Evolutionary conservation across 768 basidiomycete species (phyloP), one percentile per base, ranked within the genome.

Genomic region (Cystofilobasidium capitatum): DNA sequence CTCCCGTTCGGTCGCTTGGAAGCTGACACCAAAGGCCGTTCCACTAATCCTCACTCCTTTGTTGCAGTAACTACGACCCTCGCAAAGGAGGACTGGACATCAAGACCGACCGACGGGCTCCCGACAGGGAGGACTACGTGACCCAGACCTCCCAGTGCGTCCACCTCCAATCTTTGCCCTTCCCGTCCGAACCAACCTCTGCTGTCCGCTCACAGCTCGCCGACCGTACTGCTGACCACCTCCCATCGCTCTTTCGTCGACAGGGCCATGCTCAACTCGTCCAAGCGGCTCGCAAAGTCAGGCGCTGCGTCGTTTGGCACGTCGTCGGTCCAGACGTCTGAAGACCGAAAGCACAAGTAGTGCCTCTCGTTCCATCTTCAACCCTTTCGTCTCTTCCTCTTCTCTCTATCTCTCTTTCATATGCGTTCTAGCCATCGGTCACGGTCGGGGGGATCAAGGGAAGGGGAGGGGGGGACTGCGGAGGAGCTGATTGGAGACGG

Each of bases 261-360:
- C 29, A 61, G 59, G 40, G 59, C 59, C 16, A 40, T 40, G 59
- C 37, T 61, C 59, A 61, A 61, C 40, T 37, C 59, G 16, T 29
- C 37, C 3, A 61, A 61, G n/a, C 37, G 59, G 8, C 59, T 61
- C 3, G 59, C 59, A 1, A 29, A 40, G 26, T 61, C 59, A 24
- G 59, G 59, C 10, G 59, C 59, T 1, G 40, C 40, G 39, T 29
- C 59, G 8, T 61, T 61, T 20, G 59, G 59, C 40, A 22, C 10
- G 4, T 49, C 47, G 47, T 20, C 17, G 17, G 44, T 45, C 49
- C 24, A 24, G 49, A 51, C 8, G 44, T 5, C 8, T 6, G 44
- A 5, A 45, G 44, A 45, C 44, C 17, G 8, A 5, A 45, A 45
- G 44, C 17, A 45, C n/a, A n/a, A n/a, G n/a, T n/a, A n/a, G n/a